These are phyloP conservation scores for Mycena sanguinolenta DNA, from an alignment of 768 basidiomycete species.

Conservation along the genomic window DNA sequence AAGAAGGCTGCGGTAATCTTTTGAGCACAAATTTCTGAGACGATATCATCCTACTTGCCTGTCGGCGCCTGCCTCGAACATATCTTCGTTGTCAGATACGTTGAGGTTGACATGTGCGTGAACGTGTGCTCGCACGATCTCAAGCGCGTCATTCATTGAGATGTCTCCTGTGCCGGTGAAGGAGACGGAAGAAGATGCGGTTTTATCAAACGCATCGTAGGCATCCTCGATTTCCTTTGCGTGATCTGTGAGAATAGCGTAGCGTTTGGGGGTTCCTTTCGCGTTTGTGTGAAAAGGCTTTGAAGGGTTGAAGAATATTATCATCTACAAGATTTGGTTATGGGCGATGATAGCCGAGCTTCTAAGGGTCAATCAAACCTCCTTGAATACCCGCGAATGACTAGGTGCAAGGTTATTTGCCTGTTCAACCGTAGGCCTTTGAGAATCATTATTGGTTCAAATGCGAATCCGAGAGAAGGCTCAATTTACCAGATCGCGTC, in stretches of 20 bases:
- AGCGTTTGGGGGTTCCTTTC: slow-evolving; percentile 51
- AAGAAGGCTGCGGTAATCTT: not conserved
- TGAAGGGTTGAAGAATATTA: slow-evolving; percentile 52
- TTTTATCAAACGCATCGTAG: not conserved
- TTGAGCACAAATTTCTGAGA: not conserved
- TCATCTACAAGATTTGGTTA: slow-evolving; percentile 51
- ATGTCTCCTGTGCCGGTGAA: not conserved
- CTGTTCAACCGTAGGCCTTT: slow-evolving; percentile 56
- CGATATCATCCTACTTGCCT: not conserved
- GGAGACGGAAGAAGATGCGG: too few species aligned
- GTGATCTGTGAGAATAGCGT: slow-evolving; percentile 5
- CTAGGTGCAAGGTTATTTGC: slow-evolving; percentile 58
- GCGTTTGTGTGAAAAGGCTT: slow-evolving; percentile 60
- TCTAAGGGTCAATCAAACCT: slow-evolving; percentile 41
- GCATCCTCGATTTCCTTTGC: too few species aligned
- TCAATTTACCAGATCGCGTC: slow-evolving; percentile 41
- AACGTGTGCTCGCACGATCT: slow-evolving; percentile 16
- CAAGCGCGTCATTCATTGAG: not conserved
- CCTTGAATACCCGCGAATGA: slow-evolving; percentile 59
- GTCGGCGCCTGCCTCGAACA: slow-evolving; percentile 17
- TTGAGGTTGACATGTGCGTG: not conserved
- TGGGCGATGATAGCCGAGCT: too few species aligned
- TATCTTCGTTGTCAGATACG: slow-evolving; percentile 4
- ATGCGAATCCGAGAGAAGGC: slow-evolving; percentile 6
- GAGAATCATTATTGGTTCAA: not conserved